Conservation (phyloP, 2,329 filamentous ascomycete genomes). For the Blumeriella jaapii region DNA sequence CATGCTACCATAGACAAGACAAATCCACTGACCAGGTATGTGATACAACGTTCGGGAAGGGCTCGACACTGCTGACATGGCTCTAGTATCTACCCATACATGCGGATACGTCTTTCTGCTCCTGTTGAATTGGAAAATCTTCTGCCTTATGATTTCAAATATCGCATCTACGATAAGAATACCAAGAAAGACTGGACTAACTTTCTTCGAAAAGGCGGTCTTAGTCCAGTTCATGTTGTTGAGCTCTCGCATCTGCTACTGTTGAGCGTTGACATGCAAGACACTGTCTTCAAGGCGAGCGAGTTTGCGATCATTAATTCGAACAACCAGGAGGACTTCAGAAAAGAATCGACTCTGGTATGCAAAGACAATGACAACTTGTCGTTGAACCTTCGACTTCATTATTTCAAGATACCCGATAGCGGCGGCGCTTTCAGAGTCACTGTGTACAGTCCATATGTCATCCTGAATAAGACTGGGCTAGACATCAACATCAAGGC, state of each 20-base stretch:
- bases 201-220: slow-evolving; percentile 88
- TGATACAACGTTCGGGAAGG: background rate
- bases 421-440: slow-evolving; percentile 95
- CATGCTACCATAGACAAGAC: slow-evolving; percentile 75
- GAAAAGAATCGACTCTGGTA: slow-evolving; percentile 64
- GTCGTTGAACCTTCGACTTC: slow-evolving; percentile 68
- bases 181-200: slow-evolving; percentile 99
- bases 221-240: slow-evolving; percentile 94
- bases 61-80: slow-evolving; percentile 25
- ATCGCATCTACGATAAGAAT: slow-evolving; percentile 97
- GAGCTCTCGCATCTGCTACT: slow-evolving; percentile 88
- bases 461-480: slow-evolving; percentile 91
- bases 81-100: slow-evolving; percentile 72
- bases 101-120: slow-evolving; percentile 83
- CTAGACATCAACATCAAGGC: slow-evolving; percentile 78
- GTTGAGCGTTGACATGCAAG: slow-evolving; percentile 91
- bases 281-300: slow-evolving; percentile 86
- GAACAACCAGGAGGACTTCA: slow-evolving; percentile 76
- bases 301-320: slow-evolving; percentile 97
- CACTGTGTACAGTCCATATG: slow-evolving; percentile 87
- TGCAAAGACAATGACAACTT: slow-evolving; percentile 80
- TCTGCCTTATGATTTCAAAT: slow-evolving; percentile 96
- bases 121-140: slow-evolving; percentile 92
- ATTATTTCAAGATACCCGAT: slow-evolving; percentile 83
- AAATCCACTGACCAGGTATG: slow-evolving; percentile 66